Evolutionary conservation across 257 asterid species (phyloP).

Genomic region (Buddleja alternifolia): DNA sequence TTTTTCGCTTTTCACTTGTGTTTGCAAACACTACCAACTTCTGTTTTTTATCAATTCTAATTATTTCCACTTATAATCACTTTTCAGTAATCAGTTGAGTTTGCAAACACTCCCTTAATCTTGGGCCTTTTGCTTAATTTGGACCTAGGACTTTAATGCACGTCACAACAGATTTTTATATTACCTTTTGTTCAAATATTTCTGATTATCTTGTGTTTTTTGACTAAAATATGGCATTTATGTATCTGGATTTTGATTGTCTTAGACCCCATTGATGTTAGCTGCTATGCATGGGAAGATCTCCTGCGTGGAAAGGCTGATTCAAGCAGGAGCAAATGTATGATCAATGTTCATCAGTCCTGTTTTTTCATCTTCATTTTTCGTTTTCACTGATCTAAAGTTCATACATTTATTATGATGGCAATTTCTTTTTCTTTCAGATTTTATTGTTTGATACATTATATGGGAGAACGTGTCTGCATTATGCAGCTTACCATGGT

Average conservation of each 20-base stretch:
- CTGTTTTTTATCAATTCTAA: too few relatives aligned
- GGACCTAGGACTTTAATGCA: too few relatives aligned
- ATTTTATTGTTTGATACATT: slow-evolving; percentile 73
- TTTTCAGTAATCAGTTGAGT: too few relatives aligned
- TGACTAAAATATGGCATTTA: slow-evolving; percentile 7
- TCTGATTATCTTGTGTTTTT: slow-evolving; percentile 1
- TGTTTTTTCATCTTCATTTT: neutral
- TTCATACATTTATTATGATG: neutral
- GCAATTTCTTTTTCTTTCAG: slow-evolving; percentile 36
- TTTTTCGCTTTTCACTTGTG: too few relatives aligned
- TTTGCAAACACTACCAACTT: too few relatives aligned
- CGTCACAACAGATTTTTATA: too few relatives aligned
- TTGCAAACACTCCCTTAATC: too few relatives aligned
- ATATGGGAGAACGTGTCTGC: slow-evolving; percentile 76
- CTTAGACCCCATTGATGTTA: slow-evolving; percentile 84
- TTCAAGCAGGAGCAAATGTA: slow-evolving; percentile 87
- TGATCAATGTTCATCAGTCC: slow-evolving; percentile 13
- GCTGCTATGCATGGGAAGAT: slow-evolving; percentile 80
- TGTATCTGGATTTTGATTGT: slow-evolving; percentile 31
- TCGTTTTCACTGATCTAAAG: neutral
- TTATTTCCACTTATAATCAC: too few relatives aligned
- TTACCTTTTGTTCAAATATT: too few relatives aligned
- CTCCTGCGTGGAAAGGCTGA: slow-evolving; percentile 67
- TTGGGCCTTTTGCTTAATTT: too few relatives aligned
- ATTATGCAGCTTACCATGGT: slow-evolving; percentile 86